These are phyloP conservation scores for Sugiyamaella pinicola DNA, from an alignment of 1,139 yeast genomes.

Conservation along the genomic window DNA sequence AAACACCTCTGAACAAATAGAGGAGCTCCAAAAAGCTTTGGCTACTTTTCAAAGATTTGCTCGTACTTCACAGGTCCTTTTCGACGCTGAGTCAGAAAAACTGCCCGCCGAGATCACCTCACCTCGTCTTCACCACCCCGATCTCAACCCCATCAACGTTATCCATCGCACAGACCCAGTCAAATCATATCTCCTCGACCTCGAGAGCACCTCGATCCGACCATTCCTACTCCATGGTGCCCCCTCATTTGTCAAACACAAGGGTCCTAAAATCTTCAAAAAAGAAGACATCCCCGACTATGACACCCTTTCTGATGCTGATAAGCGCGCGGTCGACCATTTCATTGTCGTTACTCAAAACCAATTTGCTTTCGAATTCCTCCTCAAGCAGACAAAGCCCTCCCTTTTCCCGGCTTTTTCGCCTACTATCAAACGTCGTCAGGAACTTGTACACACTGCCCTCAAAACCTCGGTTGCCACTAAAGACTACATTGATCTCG, in stretches of 20 bases:
- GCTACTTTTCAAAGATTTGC: conserved; percentile 61
- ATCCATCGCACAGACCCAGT: conserved; percentile 42
- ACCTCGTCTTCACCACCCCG: conserved; percentile 79
- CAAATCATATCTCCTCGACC: conserved; percentile 64
- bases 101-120: conserved; percentile 52
- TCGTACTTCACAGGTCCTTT: conserved; percentile 55
- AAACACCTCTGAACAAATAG: conserved; percentile 48
- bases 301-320: conserved; percentile 65
- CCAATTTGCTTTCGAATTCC: conserved; percentile 83
- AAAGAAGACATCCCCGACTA: conserved; percentile 74
- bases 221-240: conserved; percentile 78
- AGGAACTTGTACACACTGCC: conserved; percentile 49
- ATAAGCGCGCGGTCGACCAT: conserved; percentile 78
- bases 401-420: conserved; percentile 66
- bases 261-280: conserved; percentile 82
- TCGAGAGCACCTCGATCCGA: conserved; percentile 75
- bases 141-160: conserved; percentile 88
- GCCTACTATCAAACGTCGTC: conserved; percentile 45
- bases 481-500: conserved; percentile 70
- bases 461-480: conserved; percentile 64
- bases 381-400: conserved; percentile 59
- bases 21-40: conserved; percentile 45
- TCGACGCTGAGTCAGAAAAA: conserved; percentile 43
- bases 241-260: conserved; percentile 82
- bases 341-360: conserved; percentile 89